phyloP scores from a whole-genome alignment of 371 early-diverging fungal species.

The Rhizopus arrhizus region DNA sequence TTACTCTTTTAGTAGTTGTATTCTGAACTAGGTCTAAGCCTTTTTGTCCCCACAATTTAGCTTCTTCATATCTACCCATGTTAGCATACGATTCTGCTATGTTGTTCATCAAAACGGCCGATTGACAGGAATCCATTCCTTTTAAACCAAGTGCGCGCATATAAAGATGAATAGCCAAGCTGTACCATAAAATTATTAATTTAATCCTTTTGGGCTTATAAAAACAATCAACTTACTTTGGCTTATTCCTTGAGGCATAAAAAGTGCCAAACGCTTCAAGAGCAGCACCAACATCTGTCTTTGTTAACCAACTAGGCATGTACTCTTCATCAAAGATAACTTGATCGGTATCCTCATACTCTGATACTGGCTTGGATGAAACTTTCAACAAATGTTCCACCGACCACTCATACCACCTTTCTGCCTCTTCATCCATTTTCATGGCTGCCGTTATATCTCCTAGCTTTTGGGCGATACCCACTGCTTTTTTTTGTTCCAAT shows the following conservation, averaged over 20 bases:
- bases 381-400: slow-evolving; percentile 56
- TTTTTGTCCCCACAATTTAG: slow-evolving; percentile 59
- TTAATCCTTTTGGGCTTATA: neutral
- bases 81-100: slow-evolving; percentile 57
- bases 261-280: slow-evolving; percentile 63
- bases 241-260: slow-evolving; percentile 56
- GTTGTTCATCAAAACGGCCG: slow-evolving; percentile 58
- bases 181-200: slow-evolving; percentile 15
- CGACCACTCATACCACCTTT: slow-evolving; percentile 65
- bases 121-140: slow-evolving; percentile 41
- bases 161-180: slow-evolving; percentile 59
- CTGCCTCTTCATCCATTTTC: slow-evolving; percentile 60
- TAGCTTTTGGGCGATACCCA: slow-evolving; percentile 64
- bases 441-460: slow-evolving; percentile 58
- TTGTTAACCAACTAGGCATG: slow-evolving; percentile 64
- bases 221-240: slow-evolving; percentile 32
- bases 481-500: slow-evolving; percentile 46
- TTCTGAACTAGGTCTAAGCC: slow-evolving; percentile 54
- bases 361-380: slow-evolving; percentile 34
- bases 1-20: slow-evolving; percentile 42
- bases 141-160: slow-evolving; percentile 51
- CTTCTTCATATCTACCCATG: slow-evolving; percentile 52
- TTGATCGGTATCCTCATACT: slow-evolving; percentile 35
- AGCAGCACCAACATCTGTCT: slow-evolving; percentile 61
- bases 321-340: slow-evolving; percentile 57